phyloP scores from a whole-genome alignment of 805 yeast genomes.

The Sugiyamaella americana region DNA sequence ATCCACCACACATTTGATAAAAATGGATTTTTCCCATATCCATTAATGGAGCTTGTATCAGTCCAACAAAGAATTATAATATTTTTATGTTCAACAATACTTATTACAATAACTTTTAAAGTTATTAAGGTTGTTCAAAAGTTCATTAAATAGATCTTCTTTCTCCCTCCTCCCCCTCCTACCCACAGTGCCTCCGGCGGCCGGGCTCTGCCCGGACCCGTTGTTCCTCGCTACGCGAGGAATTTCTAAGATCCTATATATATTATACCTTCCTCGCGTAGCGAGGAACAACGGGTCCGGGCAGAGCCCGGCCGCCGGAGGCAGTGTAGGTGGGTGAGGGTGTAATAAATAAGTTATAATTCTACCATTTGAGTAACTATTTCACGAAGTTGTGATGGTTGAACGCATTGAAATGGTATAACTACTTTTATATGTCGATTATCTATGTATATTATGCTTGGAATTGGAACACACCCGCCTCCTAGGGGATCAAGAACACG shows the following conservation, averaged over 20 bases:
- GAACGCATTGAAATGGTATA: conserved; percentile 6
- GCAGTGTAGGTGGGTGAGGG: background rate
- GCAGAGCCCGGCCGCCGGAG: background rate
- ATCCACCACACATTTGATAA: conserved; percentile 23
- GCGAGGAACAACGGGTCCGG: background rate
- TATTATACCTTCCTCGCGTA: background rate
- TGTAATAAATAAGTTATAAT: background rate
- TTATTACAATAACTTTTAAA: conserved; percentile 19
- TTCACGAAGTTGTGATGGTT: background rate
- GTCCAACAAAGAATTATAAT: conserved; percentile 20
- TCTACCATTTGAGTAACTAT: conserved; percentile 5
- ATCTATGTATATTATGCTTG: conserved; percentile 28
- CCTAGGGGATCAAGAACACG: conserved; percentile 31
- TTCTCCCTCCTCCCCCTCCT: no score
- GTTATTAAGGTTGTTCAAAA: conserved; percentile 19
- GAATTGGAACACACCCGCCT: conserved; percentile 26
- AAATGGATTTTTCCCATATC: conserved; percentile 33
- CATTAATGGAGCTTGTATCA: conserved; percentile 25
- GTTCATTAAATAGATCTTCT: background rate
- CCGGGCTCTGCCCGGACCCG: background rate
- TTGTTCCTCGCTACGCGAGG: background rate
- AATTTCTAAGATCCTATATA: background rate
- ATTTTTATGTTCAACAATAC: conserved; percentile 21
- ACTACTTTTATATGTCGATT: background rate
- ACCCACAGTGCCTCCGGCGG: conserved; percentile 1